A percentile compares a stretch with the other conserved stretches of the same genome.
phyloP scores from a whole-genome alignment of 441 rosid genomes.

The Pelargonium myrrhifolium region DNA sequence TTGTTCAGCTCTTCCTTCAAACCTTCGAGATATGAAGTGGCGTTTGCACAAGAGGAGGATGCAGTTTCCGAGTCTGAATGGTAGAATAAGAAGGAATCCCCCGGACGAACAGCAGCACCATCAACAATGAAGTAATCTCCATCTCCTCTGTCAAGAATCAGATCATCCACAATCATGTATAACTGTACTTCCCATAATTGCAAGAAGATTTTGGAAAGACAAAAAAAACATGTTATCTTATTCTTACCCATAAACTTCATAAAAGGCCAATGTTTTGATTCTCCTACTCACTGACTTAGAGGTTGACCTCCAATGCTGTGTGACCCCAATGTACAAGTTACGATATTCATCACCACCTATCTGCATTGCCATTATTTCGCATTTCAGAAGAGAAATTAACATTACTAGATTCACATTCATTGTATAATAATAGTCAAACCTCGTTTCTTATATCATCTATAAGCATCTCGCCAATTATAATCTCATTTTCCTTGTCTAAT shows the following conservation, averaged over 20 bases:
- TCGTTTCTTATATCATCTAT: conserved; percentile 23
- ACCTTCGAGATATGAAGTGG: conserved; percentile 16
- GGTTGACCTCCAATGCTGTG: conserved; percentile 17
- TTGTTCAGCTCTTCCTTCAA: conserved; percentile 11
- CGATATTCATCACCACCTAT: conserved; percentile 17
- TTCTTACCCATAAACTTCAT: conserved; percentile 38
- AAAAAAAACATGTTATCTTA: no score
- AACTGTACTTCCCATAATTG: background rate
- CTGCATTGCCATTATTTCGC: conserved; percentile 15
- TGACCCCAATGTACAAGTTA: conserved; percentile 36
- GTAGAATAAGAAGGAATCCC: conserved; percentile 41
- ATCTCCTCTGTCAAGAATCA: conserved; percentile 26
- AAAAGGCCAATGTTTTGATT: conserved; percentile 23
- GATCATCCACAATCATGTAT: background rate
- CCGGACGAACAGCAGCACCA: conserved; percentile 36
- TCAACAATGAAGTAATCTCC: conserved; percentile 23
- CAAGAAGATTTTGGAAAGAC: no score
- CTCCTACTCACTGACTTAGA: conserved; percentile 11
- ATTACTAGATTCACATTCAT: background rate
- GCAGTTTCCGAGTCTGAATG: conserved; percentile 40
- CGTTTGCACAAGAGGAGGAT: conserved; percentile 19
- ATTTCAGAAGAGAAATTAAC: no score
- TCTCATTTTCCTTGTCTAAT: conserved; percentile 19
- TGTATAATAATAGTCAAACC: conserved; percentile 18
- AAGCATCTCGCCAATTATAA: conserved; percentile 28